phyloP scores from a whole-genome alignment of 768 basidiomycete species.

The Lactifluus volemus region DNA sequence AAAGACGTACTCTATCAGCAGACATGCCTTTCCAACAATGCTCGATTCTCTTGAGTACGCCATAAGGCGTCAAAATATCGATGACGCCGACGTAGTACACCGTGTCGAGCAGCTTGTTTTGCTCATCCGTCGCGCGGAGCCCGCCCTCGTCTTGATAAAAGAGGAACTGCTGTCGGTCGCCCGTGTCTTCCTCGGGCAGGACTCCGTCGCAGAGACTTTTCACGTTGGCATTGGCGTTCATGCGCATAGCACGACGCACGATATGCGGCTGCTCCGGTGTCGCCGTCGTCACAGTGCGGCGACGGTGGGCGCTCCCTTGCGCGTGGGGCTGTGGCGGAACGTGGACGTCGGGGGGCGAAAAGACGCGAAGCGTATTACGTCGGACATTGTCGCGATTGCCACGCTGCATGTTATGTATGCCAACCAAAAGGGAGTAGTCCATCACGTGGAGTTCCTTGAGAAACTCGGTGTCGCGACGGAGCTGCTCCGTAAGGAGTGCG shows the following conservation, averaged over 20 bases:
- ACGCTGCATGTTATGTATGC: constrained; percentile 84
- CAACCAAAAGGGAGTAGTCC: constrained; percentile 94
- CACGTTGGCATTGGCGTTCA: constrained; percentile 30
- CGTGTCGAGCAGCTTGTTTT: constrained; percentile 59
- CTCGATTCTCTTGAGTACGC: constrained; percentile 66
- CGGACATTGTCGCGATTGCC: constrained; percentile 91
- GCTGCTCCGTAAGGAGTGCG: constrained; percentile 83
- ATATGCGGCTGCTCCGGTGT: constrained; percentile 69
- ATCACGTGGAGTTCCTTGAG: constrained; percentile 79
- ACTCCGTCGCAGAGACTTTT: constrained; percentile 32
- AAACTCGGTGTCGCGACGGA: constrained; percentile 80
- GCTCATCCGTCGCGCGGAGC: constrained; percentile 80
- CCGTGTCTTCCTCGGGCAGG: constrained; percentile 56
- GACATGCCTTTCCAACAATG: constrained; percentile 88
- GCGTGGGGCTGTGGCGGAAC: constrained; percentile 54
- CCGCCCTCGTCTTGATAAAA: constrained; percentile 99
- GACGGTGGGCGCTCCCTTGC: constrained; percentile 26
- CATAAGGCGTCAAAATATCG: constrained; percentile 93
- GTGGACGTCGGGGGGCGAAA: constrained; percentile 60
- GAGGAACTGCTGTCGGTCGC: constrained; percentile 64
- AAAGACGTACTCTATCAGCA: constrained; percentile 71
- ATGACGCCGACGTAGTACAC: constrained; percentile 96
- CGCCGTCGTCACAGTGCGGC: constrained; percentile 22
- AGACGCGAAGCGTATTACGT: constrained; percentile 84
- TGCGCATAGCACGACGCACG: constrained; percentile 79